Base-by-base conservation (phyloP, 495 filamentous ascomycete species). In the Neohortaea acidophila region DNA sequence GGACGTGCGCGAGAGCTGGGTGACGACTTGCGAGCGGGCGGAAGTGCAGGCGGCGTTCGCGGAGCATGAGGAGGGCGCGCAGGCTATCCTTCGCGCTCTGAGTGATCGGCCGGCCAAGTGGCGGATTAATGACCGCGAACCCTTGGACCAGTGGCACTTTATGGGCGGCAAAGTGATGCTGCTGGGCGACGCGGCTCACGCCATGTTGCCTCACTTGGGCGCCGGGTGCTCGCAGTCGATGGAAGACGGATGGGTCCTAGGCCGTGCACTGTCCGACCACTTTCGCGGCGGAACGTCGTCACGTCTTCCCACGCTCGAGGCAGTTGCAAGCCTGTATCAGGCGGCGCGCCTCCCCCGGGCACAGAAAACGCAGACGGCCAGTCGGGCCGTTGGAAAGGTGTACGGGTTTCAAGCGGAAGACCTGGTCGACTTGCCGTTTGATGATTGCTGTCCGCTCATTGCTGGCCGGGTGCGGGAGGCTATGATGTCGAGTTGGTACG, bases 101-200 rank as follows among this genome's bases (percentile, higher is more conserved):
- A 53, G 63, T 18, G 15, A 21, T 10, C 31, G 44, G 24, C 52
- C 55, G 6, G 52, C 53, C 25, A 62, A 64, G 39, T 66, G 62
- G 62, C 32, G 51, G 10, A 23, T 66, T 14, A 63, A 63, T 29
- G 62, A 66, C 44, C 58, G 60, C 6, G 45, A 61, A 19, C 57
- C 58, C 4, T 27, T 57, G 8, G 38, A 48, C 17, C 35, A 54
- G 13, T 66, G 60, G 62, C 48, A 52, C 8, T 66, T 44, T 35
- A 36, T 38, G 5, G 30, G 39, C 20, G 56, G 55, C 12, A 59
- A 42, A 49, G 54, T 53, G 53, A 26, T 61, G n/a, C 36, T 65
- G 31, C 36, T 64, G 8, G 61, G 63, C 11, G 64, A 66, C 47
- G 62, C 65, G 3, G 60, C 65, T 1, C 64, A 68, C 42, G 66